phyloP scores from a whole-genome alignment of 768 basidiomycete genomes.

The Cystoderma amianthinum region DNA sequence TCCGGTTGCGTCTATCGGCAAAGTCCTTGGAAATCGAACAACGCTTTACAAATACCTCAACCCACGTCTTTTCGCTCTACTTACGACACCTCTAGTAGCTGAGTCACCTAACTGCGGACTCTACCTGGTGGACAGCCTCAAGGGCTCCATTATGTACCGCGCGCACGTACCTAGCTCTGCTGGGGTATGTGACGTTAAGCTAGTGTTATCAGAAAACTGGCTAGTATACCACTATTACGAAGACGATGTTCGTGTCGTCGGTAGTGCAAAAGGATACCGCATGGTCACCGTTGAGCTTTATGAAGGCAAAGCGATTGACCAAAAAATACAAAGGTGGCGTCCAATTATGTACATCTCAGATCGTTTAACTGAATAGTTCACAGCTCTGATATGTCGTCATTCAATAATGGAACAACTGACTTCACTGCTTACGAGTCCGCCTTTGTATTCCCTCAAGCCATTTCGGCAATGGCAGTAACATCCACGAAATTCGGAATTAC shows the following conservation, averaged over 20 bases:
- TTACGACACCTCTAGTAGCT: slow-evolving; percentile 34
- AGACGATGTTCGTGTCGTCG: slow-evolving; percentile 29
- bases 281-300: slow-evolving; percentile 86
- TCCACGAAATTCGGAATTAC: slow-evolving; percentile 86
- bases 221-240: slow-evolving; percentile 85
- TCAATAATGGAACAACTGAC: slow-evolving; percentile 42
- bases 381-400: slow-evolving; percentile 32
- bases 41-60: slow-evolving; percentile 96
- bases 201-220: slow-evolving; percentile 84
- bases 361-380: not conserved
- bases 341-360: slow-evolving; percentile 3
- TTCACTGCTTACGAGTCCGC: slow-evolving; percentile 61
- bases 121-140: slow-evolving; percentile 73
- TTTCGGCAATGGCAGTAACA: slow-evolving; percentile 69
- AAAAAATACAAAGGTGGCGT: slow-evolving; percentile 69
- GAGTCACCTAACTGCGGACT: slow-evolving; percentile 43
- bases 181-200: slow-evolving; percentile 58
- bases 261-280: slow-evolving; percentile 57
- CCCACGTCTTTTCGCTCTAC: slow-evolving; percentile 62
- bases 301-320: slow-evolving; percentile 63
- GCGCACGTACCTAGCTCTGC: slow-evolving; percentile 37
- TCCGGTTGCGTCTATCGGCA: slow-evolving; percentile 72
- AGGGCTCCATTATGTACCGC: slow-evolving; percentile 72
- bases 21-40: slow-evolving; percentile 79
- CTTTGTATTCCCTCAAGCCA: slow-evolving; percentile 61